phyloP scores from a whole-genome alignment of 345 rosid genomes.

The Raphanus raphanistrum region DNA sequence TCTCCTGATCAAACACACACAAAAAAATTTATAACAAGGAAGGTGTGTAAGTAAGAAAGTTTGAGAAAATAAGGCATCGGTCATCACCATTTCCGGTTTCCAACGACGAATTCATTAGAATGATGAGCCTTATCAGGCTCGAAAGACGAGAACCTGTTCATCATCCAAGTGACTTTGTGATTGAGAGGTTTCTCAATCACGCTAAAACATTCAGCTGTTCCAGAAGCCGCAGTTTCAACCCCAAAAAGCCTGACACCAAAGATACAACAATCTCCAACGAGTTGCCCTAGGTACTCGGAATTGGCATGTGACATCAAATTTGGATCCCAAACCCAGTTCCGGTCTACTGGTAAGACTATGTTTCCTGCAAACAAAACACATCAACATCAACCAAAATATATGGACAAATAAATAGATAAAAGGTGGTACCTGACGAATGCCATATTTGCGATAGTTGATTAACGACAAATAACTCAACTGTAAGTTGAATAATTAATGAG shows the following conservation, averaged over 20 bases:
- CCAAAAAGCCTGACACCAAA: slow-evolving; percentile 24
- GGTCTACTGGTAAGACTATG: background rate
- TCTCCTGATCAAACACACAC: slow-evolving; percentile 17
- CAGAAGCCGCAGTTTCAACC: background rate
- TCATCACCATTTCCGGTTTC: background rate
- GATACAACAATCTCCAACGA: slow-evolving; percentile 24
- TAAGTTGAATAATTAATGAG: too few relatives aligned
- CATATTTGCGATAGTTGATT: too few relatives aligned
- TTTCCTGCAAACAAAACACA: background rate
- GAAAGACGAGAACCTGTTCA: background rate
- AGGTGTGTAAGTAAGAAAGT: too few relatives aligned
- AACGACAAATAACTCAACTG: too few relatives aligned
- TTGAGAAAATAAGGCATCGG: background rate
- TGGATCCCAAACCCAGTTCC: background rate
- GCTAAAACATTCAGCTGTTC: background rate
- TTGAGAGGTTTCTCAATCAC: background rate
- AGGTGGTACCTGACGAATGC: too few relatives aligned
- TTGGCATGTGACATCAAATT: background rate
- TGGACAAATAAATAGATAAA: too few relatives aligned
- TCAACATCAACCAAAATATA: too few relatives aligned
- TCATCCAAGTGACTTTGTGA: background rate
- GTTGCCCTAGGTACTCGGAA: background rate
- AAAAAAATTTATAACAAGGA: too few relatives aligned
- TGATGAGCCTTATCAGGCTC: background rate
- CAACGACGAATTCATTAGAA: background rate